A percentile compares a stretch with the other conserved stretches of the same genome.
phyloP scores from a whole-genome alignment of 768 basidiomycete species.

The Vishniacozyma victoriae region DNA sequence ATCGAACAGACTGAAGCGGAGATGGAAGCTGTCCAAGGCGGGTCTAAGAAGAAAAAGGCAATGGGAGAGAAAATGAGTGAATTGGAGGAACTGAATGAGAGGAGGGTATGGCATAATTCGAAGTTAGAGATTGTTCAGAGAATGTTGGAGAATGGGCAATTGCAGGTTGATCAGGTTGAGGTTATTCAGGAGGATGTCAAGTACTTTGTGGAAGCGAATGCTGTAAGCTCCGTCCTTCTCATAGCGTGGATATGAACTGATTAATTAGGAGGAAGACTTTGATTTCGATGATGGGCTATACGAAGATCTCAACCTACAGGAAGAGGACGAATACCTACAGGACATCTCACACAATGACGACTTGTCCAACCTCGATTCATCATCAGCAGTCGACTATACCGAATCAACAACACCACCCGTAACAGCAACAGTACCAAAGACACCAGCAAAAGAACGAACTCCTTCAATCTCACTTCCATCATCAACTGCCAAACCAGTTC shows the following conservation, averaged over 20 bases:
- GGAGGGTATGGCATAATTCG: conserved; percentile 89
- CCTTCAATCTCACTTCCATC: conserved; percentile 11
- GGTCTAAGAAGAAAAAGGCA: conserved; percentile 67
- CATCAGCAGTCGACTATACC: conserved; percentile 58
- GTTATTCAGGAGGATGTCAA: conserved; percentile 86
- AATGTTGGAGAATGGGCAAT: conserved; percentile 85
- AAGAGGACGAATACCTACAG: conserved; percentile 79
- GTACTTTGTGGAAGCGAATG: conserved; percentile 94
- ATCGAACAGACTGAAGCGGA: conserved; percentile 93
- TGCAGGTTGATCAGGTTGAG: conserved; percentile 72
- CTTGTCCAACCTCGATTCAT: conserved; percentile 63
- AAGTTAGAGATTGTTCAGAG: conserved; percentile 89
- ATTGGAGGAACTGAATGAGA: conserved; percentile 82
- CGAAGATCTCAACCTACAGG: conserved; percentile 93
- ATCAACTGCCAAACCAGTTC: too few species aligned
- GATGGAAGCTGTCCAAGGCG: conserved; percentile 73
- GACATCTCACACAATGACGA: conserved; percentile 63
- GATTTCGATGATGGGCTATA: conserved; percentile 97
- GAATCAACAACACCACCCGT: conserved; percentile 15
- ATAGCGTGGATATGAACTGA: neutral
- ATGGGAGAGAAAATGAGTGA: conserved; percentile 68
- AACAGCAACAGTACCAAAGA: conserved; percentile 21
- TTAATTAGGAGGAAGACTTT: conserved; percentile 84
- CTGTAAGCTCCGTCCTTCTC: conserved; percentile 57
- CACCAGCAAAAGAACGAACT: conserved; percentile 31